Conservation (phyloP, 2,329 filamentous ascomycete species). For the Alternaria incomplexa region DNA sequence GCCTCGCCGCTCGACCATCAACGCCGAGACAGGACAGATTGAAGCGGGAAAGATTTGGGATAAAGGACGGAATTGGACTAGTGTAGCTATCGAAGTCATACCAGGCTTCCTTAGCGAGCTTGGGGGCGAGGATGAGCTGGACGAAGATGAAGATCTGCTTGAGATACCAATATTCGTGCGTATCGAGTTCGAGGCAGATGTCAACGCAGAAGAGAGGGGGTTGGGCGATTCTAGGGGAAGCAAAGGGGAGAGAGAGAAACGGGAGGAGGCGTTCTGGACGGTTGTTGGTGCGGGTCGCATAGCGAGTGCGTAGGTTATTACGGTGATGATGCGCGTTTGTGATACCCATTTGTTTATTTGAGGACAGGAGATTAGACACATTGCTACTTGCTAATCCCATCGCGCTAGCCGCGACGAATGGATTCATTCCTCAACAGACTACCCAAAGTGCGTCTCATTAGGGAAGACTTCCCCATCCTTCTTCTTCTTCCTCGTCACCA, state of each 20-base stretch:
- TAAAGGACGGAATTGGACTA: slow-evolving; percentile 90
- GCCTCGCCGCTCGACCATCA: slow-evolving; percentile 31
- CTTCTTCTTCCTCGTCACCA: slow-evolving; percentile 42
- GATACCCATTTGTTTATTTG: slow-evolving; percentile 2
- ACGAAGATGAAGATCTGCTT: slow-evolving; percentile 68
- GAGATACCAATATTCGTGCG: slow-evolving; percentile 96
- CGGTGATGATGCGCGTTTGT: slow-evolving; percentile 46
- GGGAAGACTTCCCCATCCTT: slow-evolving; percentile 26
- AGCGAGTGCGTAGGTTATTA: slow-evolving; percentile 34
- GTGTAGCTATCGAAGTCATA: slow-evolving; percentile 88
- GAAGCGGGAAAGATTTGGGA: slow-evolving; percentile 98
- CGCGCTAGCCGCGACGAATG: not conserved
- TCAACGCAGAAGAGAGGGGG: slow-evolving; percentile 59
- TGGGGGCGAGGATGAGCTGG: slow-evolving; percentile 31
- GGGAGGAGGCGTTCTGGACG: slow-evolving; percentile 95
- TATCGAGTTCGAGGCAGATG: slow-evolving; percentile 85
- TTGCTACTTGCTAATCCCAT: not conserved
- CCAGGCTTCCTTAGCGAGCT: slow-evolving; percentile 53
- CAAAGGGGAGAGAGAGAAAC: slow-evolving; percentile 72
- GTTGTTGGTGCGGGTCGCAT: slow-evolving; percentile 88
- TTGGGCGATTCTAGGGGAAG: slow-evolving; percentile 50
- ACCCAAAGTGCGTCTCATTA: slow-evolving; percentile 20
- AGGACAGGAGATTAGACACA: not conserved
- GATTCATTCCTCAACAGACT: not conserved
- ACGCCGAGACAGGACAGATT: slow-evolving; percentile 50